Base-by-base conservation (phyloP, 163 green algal genomes). In the Volvox carteri region DNA sequence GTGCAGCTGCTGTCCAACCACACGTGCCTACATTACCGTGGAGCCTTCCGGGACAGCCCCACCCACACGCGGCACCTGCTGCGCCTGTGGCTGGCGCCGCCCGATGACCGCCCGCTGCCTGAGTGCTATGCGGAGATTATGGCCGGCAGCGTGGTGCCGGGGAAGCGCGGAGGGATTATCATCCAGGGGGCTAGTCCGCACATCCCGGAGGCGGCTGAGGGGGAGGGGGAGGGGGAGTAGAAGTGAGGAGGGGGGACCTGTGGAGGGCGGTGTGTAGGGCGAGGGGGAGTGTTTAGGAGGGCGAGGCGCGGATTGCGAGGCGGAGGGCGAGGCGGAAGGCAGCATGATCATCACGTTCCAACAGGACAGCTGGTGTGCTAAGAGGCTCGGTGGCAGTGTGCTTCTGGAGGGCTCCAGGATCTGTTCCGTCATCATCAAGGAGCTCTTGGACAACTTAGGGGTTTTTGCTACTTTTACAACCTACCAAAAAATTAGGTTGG, bases 1-100 rank as follows among this genome's bases (percentile, higher is more conserved):
- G 94, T 98, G 44, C 96, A 98, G 93, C 92, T 98, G 78, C 92
- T 98, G n/a, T 93, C 90, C 94, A 98, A 98, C 93, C 96, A 97
- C 92, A 96, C 91, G 1, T 91, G 92, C 79, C 92, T 97, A 60
- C 96, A 98, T 90, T 90, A 90, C 37, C 91, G 96, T 30, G 90
- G 92, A 19, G 93, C 86, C 21, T 98, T 97, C 84, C 67, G 52
- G 50, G 84, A 83, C 70, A 84, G 52, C 56, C 75, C 93, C 7
- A 60, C 89, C 25, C 50, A 94, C 91, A 92, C 92, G 84, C 93
- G 96, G 12, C 96, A 98, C 90, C 91, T 98, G 89, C 91, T 98
- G 80, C 92, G 96, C 4, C 91, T 98, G 85, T 98, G 96, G 96
- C 37, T 98, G 46, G 86, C 94, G 1, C 95, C 96, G 2, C 67